Evolutionary conservation across 345 rosid species (phyloP).

Genomic region (Capsella bursapastoris): DNA sequence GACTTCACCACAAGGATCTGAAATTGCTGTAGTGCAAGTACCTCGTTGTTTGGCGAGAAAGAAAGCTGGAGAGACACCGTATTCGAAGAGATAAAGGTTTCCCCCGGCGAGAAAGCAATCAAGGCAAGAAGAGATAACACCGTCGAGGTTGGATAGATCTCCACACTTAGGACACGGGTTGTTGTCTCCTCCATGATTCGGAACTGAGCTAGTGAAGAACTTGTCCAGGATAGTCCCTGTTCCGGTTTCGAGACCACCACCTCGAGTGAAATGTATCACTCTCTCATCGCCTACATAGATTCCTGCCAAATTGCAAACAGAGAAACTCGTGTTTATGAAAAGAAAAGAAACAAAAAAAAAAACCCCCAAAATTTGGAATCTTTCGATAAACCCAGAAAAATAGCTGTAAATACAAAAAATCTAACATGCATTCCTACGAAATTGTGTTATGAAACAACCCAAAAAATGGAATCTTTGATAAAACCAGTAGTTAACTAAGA

Average conservation of each 20-base stretch:
- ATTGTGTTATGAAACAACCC: not conserved
- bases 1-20: conserved; percentile 59
- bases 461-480: not conserved
- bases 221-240: conserved; percentile 67
- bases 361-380: not conserved
- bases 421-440: not conserved
- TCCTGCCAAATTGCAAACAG: conserved; percentile 45
- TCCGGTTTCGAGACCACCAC: conserved; percentile 68
- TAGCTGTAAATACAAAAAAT: not conserved
- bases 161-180: conserved; percentile 65
- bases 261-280: conserved; percentile 81
- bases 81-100: conserved; percentile 62
- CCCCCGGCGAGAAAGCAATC: conserved; percentile 76
- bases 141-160: conserved; percentile 49
- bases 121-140: conserved; percentile 70
- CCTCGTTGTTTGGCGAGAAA: conserved; percentile 66
- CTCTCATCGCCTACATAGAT: conserved; percentile 66
- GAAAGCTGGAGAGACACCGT: conserved; percentile 50
- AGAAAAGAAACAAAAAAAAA: not conserved
- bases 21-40: conserved; percentile 64
- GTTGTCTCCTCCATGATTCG: conserved; percentile 40
- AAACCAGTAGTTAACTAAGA: not conserved
- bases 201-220: conserved; percentile 54
- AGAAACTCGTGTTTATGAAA: not conserved
- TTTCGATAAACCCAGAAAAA: not conserved